Percentiles rank a stretch among this genome's conserved stretches.
These are phyloP conservation scores for Coelastrella sp. DNA, from an alignment of 139 green algal genomes.

Conservation along the genomic window DNA sequence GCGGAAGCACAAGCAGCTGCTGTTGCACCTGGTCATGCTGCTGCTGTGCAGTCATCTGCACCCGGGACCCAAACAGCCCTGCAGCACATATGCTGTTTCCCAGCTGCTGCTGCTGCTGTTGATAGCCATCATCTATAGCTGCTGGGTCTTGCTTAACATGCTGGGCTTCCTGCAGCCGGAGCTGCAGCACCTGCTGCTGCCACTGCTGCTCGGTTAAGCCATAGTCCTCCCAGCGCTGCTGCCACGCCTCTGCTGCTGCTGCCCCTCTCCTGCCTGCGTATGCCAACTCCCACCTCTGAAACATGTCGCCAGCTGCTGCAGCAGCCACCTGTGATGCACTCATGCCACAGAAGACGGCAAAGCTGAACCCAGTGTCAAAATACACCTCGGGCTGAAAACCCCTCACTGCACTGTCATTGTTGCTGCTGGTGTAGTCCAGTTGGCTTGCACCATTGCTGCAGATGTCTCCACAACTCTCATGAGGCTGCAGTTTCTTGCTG, in stretches of 20 bases:
- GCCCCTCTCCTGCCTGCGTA: slow-evolving; percentile 2
- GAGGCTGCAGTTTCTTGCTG: neutral
- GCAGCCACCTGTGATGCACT: slow-evolving; percentile 31
- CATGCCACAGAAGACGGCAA: neutral
- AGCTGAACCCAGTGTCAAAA: slow-evolving; percentile 30
- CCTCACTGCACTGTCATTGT: neutral
- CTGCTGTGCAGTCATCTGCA: slow-evolving; percentile 8
- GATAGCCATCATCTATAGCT: neutral
- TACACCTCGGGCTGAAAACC: slow-evolving; percentile 2
- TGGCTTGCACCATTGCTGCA: slow-evolving; percentile 26
- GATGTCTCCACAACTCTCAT: neutral
- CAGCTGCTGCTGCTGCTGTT: slow-evolving; percentile 29
- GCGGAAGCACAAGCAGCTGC: slow-evolving; percentile 34
- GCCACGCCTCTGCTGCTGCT: slow-evolving; percentile 36
- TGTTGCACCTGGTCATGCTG: slow-evolving; percentile 22
- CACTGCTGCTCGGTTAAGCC: neutral
- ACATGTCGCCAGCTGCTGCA: slow-evolving; percentile 25
- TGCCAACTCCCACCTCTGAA: slow-evolving; percentile 43
- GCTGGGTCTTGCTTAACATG: neutral
- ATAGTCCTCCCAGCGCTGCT: slow-evolving; percentile 44
- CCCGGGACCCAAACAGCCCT: neutral
- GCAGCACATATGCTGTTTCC: neutral
- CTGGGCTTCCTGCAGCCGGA: slow-evolving; percentile 2
- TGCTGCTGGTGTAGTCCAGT: neutral
- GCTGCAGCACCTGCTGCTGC: slow-evolving; percentile 42